A percentile compares a stretch with the other conserved stretches of the same genome.
These are phyloP conservation scores for Linnemannia schmuckeri DNA, from an alignment of 192 early-diverging fungal genomes.

Conservation along the genomic window DNA sequence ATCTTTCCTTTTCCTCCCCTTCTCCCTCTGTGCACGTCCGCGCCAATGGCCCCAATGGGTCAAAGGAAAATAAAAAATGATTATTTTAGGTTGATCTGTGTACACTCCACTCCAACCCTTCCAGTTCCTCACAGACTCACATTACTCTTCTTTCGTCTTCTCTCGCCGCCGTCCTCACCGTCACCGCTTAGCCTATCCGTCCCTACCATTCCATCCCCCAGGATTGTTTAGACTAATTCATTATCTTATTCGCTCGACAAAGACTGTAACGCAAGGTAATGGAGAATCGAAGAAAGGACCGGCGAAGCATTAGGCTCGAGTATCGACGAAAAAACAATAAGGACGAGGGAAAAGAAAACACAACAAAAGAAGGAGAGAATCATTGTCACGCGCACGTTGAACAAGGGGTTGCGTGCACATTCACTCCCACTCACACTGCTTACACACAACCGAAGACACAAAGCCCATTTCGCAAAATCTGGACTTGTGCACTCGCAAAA, in stretches of 20 bases:
- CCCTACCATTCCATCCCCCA: neutral
- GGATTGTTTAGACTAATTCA: neutral
- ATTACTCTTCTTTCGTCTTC: neutral
- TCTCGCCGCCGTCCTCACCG: neutral
- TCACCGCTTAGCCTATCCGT: too few species aligned
- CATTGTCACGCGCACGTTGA: constrained; percentile 3
- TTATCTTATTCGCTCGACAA: neutral
- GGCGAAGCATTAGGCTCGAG: neutral
- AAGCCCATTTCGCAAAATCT: neutral
- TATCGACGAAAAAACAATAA: neutral
- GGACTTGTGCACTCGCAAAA: neutral
- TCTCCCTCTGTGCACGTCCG: neutral
- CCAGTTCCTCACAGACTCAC: neutral
- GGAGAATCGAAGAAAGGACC: neutral
- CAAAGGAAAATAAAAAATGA: neutral
- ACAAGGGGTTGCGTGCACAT: neutral
- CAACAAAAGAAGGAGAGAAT: neutral
- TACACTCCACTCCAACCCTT: neutral
- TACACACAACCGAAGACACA: neutral
- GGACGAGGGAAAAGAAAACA: too few species aligned
- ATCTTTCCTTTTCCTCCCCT: neutral
- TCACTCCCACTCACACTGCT: neutral
- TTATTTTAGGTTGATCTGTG: neutral
- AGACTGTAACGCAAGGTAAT: neutral
- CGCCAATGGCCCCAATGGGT: neutral